Conservation (phyloP, 2,329 filamentous ascomycete genomes). For the Stromatinia cepivora region DNA sequence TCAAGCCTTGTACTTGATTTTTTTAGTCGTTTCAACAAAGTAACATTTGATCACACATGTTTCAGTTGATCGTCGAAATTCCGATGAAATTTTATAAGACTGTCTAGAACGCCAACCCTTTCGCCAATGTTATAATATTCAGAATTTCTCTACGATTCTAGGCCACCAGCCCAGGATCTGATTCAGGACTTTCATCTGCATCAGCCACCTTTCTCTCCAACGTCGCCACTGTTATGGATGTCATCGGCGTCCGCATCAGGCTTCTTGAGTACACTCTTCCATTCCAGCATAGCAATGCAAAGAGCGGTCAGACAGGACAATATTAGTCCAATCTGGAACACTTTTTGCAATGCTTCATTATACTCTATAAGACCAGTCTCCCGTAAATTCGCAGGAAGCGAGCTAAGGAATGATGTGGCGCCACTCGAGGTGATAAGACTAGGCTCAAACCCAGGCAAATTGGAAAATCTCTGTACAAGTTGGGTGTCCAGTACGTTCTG, state of each 20-base stretch:
- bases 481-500: conserved; percentile 24
- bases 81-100: not conserved
- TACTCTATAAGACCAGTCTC: conserved; percentile 54
- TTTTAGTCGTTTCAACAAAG: not conserved
- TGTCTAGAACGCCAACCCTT: not conserved
- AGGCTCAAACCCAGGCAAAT: conserved; percentile 24
- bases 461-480: conserved; percentile 50
- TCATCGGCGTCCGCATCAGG: not conserved
- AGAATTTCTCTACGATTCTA: not conserved
- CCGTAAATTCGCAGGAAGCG: conserved; percentile 46
- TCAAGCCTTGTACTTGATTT: not conserved
- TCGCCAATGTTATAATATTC: not conserved
- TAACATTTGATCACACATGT: not conserved
- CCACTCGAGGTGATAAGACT: not conserved
- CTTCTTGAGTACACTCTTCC: conserved; percentile 44
- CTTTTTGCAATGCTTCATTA: conserved; percentile 58
- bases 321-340: conserved; percentile 61
- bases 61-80: not conserved
- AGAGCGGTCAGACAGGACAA: conserved; percentile 55
- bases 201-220: not conserved
- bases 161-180: not conserved
- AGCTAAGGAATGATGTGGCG: conserved; percentile 44
- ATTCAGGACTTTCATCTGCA: not conserved
- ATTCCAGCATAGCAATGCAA: conserved; percentile 59
- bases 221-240: not conserved